Conservation (phyloP, 495 filamentous ascomycete genomes). For the Massariosphaeria phaeospora region DNA sequence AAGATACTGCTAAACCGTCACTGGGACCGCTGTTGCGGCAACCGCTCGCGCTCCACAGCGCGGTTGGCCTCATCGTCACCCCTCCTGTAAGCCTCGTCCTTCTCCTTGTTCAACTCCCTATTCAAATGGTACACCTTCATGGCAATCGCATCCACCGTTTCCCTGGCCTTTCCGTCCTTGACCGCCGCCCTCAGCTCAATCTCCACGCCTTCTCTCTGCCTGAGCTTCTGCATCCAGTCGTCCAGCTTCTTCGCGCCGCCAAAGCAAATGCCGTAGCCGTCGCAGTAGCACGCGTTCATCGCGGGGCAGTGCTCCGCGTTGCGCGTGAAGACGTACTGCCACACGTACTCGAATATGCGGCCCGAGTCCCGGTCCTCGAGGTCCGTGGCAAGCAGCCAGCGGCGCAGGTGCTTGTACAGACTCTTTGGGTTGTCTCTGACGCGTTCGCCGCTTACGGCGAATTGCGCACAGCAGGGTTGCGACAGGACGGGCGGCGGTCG, state of each 20-base stretch:
- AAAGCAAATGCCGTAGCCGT: constrained; percentile 30
- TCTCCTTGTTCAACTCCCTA: constrained; percentile 8
- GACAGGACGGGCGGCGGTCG: constrained; percentile 15
- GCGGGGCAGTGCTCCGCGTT: constrained; percentile 19
- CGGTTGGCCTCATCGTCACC: constrained; percentile 19
- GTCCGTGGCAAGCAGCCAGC: constrained; percentile 15
- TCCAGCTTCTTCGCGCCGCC: constrained; percentile 17
- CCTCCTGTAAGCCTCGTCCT: constrained; percentile 8
- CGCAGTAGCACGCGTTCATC: constrained; percentile 26
- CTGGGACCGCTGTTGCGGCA: no score
- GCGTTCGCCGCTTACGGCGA: constrained; percentile 14
- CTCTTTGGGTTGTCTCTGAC: constrained; percentile 11
- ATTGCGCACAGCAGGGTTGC: constrained; percentile 25
- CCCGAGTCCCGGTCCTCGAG: constrained; percentile 19
- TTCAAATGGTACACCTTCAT: background rate
- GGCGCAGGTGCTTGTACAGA: constrained; percentile 14
- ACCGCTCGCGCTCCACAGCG: constrained; percentile 18
- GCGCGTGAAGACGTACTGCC: constrained; percentile 27
- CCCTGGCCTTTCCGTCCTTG: constrained; percentile 9
- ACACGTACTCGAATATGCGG: constrained; percentile 28
- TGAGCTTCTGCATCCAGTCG: constrained; percentile 14
- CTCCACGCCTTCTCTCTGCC: constrained; percentile 6
- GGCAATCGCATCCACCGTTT: constrained; percentile 1
- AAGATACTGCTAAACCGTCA: no score
- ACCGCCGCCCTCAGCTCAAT: constrained; percentile 4